Conservation (phyloP, 306 rosid species). For the Cicer yamashitae region DNA sequence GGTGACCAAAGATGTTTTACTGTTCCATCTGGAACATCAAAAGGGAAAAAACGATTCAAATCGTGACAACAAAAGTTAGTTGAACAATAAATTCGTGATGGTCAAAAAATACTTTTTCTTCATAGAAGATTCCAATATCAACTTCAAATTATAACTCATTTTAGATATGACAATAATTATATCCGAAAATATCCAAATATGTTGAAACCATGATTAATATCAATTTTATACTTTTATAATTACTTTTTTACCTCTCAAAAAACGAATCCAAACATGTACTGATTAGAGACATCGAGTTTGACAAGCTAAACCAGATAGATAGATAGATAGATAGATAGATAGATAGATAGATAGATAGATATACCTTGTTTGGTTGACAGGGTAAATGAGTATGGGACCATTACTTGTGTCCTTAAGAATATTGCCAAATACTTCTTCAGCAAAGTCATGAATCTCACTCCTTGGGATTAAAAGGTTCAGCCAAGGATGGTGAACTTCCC, state of each 20-base stretch:
- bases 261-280: not conserved
- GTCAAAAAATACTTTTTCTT: not conserved
- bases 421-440: conserved; percentile 73
- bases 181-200: not conserved
- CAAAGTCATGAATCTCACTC: conserved; percentile 67
- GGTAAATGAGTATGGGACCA: conserved; percentile 92
- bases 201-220: not conserved
- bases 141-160: not conserved
- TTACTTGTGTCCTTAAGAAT: conserved; percentile 70
- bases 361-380: conserved; percentile 91
- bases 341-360: conserved; percentile 53
- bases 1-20: conserved; percentile 76
- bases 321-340: conserved; percentile 44
- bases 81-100: not conserved
- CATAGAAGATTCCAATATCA: not conserved
- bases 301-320: conserved; percentile 34
- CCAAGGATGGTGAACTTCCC: conserved; percentile 99
- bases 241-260: not conserved
- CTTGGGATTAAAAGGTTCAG: conserved; percentile 80
- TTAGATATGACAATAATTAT: not conserved
- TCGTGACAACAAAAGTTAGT: not conserved
- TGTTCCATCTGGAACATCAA: conserved; percentile 71
- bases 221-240: too few relatives aligned
- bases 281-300: conserved; percentile 1
- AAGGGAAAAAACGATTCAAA: conserved; percentile 14